Evolutionary conservation across 768 basidiomycete species (phyloP), one percentile per base, ranked within the genome.

Genomic region (Mycena vulgaris): DNA sequence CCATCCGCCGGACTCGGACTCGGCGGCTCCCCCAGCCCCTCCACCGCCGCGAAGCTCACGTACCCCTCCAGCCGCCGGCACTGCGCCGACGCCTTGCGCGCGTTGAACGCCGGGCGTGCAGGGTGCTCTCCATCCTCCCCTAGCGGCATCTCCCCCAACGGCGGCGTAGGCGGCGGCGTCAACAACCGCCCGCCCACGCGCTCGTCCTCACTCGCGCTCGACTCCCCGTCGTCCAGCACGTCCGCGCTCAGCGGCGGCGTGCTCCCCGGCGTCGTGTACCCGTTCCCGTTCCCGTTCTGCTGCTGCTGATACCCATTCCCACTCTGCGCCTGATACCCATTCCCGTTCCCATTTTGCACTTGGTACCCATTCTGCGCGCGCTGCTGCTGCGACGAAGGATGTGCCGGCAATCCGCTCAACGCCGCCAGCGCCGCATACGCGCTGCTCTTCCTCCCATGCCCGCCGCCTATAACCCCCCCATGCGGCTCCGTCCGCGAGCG

Each of bases 21-120:
- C 70, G 45, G 86, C 19, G 92, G 92, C 25, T 82, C 83, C 0
- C 92, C 92, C 10, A 93, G 83, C 27, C 92, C 92, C 79, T 90
- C 90, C 13, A 93, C 86, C 56, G 84, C 87, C 45, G 89, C 85
- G 64, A 93, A 93, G n/a, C 87, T 88, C 39, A 93, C 89, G 71
- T 92, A 92, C 2, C 92, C 92, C 19, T 88, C 83, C 33, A 89
- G 86, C 37, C 84, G 79, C 28, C 83, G 84, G 70, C 90, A 88
- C 63, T 87, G 85, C 35, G 85, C 87, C n/a, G 86, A 86, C 8
- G 92, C 92, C 25, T 84, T 86, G 45, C 88, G 86, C 14, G 88
- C 90, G 74, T 93, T 89, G 83, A 93, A 93, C 5, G 82, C 72
- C n/a, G 86, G 82, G 61, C 21, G 60, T 75, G 31, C 4, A 2